Base-by-base conservation (phyloP, 106 monocot species). In the Vanilla planifolia region DNA sequence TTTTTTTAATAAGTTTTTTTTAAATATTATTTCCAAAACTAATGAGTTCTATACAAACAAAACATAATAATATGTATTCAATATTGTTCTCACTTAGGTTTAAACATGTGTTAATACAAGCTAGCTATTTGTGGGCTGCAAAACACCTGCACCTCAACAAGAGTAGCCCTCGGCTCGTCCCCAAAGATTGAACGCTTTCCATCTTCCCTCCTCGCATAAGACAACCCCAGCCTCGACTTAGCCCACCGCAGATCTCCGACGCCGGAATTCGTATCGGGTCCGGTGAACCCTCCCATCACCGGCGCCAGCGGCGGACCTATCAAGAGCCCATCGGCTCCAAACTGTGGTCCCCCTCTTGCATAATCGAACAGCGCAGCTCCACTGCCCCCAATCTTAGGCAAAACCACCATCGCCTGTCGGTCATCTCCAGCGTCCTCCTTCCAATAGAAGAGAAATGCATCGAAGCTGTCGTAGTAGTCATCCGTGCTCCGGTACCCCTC, bases 341-440 rank as follows among this genome's bases (percentile, higher is more conserved):
- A 96, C 73, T 96, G 96, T 21, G 96, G 96, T 21, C 96, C 96
- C 16, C 96, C 96, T 43, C 96, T 72, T 1, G 90, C 87, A 60
- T 96, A 91, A 39, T 96, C 96, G 66, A 96, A 96, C 61, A 88
- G 72, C 9, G 96, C 90, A 0, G 96, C 96, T 0, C 96, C 96
- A 37, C 91, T 91, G 5, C 96, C 95, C 3, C 96, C 96, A 3
- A 96, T 69, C 55, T 91, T 96, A 3, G 76, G 84, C 40, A 84
- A 62, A 2, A 84, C 39, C n/a, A n/a, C n/a, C 5, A 82, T 48
- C 0, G 84, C 87, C 25, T 22, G 17, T 3, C 51, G 58, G 4
- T 8, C 62, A 10, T 13, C 43, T 0, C 1, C 59, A 2, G 13
- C 51, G 2, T 3, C 28, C 3, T 73, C 69, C 9, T 66, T 65